Evolutionary conservation across 75 land plant species (phyloP), one percentile per base, ranked within the genome.

Genomic region (Cunninghamia lanceolata): DNA sequence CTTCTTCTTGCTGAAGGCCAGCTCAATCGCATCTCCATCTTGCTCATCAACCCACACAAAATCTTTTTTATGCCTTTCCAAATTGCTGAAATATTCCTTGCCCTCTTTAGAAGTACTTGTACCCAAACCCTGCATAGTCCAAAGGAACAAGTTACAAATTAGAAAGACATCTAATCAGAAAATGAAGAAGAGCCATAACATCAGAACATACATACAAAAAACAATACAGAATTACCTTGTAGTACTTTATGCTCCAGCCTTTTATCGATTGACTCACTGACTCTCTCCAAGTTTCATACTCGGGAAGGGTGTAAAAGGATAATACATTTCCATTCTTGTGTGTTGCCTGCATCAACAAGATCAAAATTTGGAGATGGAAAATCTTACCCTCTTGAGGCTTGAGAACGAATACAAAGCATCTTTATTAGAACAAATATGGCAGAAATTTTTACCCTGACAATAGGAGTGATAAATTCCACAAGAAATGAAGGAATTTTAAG

Each of bases 401-500:
- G 38, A 36, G 3, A 17, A 5, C 0, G 9, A 3, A 36, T 36
- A 76, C 4, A 16, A 6, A 30, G 42, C 16, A 15, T 36, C 19
- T 35, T 9, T 36, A 76, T 35, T 4, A 38, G 5, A 76, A 36
- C 5, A 36, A 36, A 76, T 38, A 4, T 2, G 38, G 38, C 42
- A 38, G 7, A 28, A 87, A 46, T 8, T 52, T 40, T 36, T 82
- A 98, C 99, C 96, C 96, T 98, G 53, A 98, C 95, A 90, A 98
- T 95, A 3, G 99, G 99, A 11, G 99, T 98, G 17, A 98, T 96
- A 68, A 98, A 98, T 81, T 98, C 99, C 50, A 95, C 90, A 83
- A 98, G 86, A 88, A 98, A 98, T 10, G 94, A 91, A 16, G 96
- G 95, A 74, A 98, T 50, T 87, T 92, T 98, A 9, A 98, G 92